These are phyloP conservation scores for Penicillium dipodomyicola DNA, from an alignment of 495 filamentous ascomycete genomes.

Conservation along the genomic window DNA sequence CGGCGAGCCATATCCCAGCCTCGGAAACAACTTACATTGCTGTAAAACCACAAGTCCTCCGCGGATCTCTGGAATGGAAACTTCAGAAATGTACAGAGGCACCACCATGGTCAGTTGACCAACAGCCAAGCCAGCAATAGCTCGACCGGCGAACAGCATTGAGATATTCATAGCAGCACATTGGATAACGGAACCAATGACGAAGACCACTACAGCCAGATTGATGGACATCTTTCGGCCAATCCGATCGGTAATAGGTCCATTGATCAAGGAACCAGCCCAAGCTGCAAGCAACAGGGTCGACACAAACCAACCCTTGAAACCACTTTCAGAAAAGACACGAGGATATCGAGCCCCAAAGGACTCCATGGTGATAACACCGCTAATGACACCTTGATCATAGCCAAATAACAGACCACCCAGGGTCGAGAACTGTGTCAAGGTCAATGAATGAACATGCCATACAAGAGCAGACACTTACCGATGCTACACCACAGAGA, in stretches of 20 bases:
- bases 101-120: constrained; percentile 45
- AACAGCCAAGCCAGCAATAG: constrained; percentile 58
- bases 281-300: constrained; percentile 82
- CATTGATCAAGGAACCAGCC: constrained; percentile 72
- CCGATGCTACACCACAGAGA: constrained; percentile 42
- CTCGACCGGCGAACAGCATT: constrained; percentile 71
- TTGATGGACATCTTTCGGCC: constrained; percentile 75
- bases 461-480: constrained; percentile 16
- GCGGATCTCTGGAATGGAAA: constrained; percentile 56
- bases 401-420: constrained; percentile 57
- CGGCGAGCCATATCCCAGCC: neutral
- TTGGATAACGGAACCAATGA: constrained; percentile 74
- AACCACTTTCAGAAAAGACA: constrained; percentile 59
- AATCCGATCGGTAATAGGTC: constrained; percentile 70
- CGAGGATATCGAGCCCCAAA: constrained; percentile 58
- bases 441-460: neutral
- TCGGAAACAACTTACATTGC: constrained; percentile 50
- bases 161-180: constrained; percentile 52
- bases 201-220: constrained; percentile 68
- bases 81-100: constrained; percentile 42
- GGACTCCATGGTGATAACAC: constrained; percentile 46
- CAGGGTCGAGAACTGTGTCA: constrained; percentile 45
- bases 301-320: constrained; percentile 74
- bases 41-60: constrained; percentile 75
- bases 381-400: constrained; percentile 40